Conservation (phyloP, 1,284 basidiomycete genomes). For the Puccinia novopanici region DNA sequence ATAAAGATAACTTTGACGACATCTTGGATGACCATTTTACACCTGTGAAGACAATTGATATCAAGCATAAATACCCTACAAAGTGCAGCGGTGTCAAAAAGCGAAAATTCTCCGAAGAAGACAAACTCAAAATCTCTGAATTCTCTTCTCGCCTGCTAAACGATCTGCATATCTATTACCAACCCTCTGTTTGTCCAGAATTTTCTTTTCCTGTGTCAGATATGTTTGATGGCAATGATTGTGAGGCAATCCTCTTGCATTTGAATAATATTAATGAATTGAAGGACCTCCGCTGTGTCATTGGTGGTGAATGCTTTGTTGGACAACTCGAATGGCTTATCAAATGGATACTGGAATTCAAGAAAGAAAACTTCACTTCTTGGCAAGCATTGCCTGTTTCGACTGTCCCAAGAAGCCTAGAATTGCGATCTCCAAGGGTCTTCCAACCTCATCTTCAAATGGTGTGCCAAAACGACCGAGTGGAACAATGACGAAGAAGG, state of each 20-base stretch:
- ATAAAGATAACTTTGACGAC: background rate
- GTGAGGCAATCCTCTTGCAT: background rate
- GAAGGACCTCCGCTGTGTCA: background rate
- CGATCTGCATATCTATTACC: background rate
- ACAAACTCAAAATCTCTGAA: background rate
- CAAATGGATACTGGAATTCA: background rate
- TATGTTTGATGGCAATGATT: background rate
- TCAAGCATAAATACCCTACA: background rate
- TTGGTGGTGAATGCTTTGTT: background rate
- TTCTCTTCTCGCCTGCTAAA: background rate
- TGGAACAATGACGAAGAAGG: constrained; percentile 6
- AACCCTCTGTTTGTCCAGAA: background rate
- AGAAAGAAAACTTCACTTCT: no score
- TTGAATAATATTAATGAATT: background rate
- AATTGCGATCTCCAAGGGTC: no score
- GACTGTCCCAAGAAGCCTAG: no score
- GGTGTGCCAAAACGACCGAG: background rate
- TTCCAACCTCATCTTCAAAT: background rate
- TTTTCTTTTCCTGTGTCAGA: background rate
- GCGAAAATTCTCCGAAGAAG: background rate
- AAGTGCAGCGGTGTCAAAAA: background rate
- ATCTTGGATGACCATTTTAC: background rate
- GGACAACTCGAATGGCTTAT: background rate
- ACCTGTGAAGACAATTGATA: background rate
- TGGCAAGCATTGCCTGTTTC: background rate